These are phyloP conservation scores for Pyricularia grisea DNA, from an alignment of 2,329 filamentous ascomycete species.

Conservation along the genomic window DNA sequence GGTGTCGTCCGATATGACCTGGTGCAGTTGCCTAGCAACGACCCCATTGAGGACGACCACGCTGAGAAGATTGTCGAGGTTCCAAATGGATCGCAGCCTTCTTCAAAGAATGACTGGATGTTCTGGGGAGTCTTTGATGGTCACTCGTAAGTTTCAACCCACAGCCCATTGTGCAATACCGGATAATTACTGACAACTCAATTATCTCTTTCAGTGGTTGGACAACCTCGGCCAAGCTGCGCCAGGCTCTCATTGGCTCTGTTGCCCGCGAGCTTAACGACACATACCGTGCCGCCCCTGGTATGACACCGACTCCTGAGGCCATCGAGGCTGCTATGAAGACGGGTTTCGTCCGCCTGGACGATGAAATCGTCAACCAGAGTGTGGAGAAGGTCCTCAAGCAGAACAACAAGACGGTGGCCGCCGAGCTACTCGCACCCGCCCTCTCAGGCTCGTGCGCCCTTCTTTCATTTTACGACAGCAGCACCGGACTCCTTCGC, in stretches of 20 bases:
- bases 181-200: not conserved
- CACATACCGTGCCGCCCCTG: conserved; percentile 68
- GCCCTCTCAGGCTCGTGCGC: conserved; percentile 96
- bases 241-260: conserved; percentile 84
- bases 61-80: conserved; percentile 96
- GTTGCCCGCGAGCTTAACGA: conserved; percentile 88
- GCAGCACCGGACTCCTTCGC: conserved; percentile 73
- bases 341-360: conserved; percentile 76
- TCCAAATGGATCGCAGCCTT: conserved; percentile 42
- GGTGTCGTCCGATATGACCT: conserved; percentile 93
- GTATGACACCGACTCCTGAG: conserved; percentile 61
- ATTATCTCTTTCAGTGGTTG: conserved; percentile 56
- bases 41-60: conserved; percentile 97
- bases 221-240: conserved; percentile 94
- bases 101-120: conserved; percentile 80
- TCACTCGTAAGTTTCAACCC: conserved; percentile 59
- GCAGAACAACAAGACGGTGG: conserved; percentile 78
- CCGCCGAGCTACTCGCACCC: conserved; percentile 83
- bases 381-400: conserved; percentile 88
- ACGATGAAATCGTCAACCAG: conserved; percentile 90
- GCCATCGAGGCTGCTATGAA: conserved; percentile 90
- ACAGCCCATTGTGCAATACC: conserved; percentile 7
- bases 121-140: conserved; percentile 99
- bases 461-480: conserved; percentile 93
- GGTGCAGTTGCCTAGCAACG: conserved; percentile 90